These are phyloP conservation scores for Grosmannia serpens DNA, from an alignment of 2,329 filamentous ascomycete species.

Conservation along the genomic window DNA sequence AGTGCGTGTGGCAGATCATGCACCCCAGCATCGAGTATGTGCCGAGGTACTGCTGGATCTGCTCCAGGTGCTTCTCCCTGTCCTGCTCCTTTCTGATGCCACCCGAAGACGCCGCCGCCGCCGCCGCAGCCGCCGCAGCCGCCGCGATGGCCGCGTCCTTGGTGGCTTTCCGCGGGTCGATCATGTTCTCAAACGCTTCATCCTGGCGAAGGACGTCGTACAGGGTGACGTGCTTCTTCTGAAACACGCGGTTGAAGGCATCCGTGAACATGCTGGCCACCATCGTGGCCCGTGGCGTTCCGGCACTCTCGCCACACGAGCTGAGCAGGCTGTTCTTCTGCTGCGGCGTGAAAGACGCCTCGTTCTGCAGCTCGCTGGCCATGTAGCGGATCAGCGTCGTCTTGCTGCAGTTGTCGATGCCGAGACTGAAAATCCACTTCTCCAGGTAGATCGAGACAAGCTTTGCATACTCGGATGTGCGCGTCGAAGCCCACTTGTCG, in stretches of 20 bases:
- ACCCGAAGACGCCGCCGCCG: neutral
- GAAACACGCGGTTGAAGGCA: constrained; percentile 46
- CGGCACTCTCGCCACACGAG: constrained; percentile 29
- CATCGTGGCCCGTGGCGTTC: constrained; percentile 26
- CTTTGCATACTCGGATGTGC: constrained; percentile 39
- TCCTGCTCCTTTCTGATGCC: constrained; percentile 16
- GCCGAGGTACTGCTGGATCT: constrained; percentile 35
- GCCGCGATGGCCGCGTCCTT: constrained; percentile 29
- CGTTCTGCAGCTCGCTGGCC: constrained; percentile 33
- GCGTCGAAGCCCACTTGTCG: constrained; percentile 37
- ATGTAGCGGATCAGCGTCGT: constrained; percentile 41
- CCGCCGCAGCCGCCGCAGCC: neutral
- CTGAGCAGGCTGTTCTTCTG: constrained; percentile 41
- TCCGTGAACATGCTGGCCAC: constrained; percentile 40
- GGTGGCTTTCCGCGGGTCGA: constrained; percentile 41
- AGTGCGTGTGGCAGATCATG: constrained; percentile 47
- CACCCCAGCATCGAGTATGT: constrained; percentile 46
- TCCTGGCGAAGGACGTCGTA: constrained; percentile 42
- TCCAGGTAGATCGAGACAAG: constrained; percentile 42
- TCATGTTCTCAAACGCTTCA: constrained; percentile 39
- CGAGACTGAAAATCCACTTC: constrained; percentile 37
- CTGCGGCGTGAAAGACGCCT: constrained; percentile 38
- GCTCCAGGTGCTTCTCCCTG: constrained; percentile 24
- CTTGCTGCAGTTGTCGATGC: constrained; percentile 39
- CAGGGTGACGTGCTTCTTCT: constrained; percentile 32